phyloP scores from a whole-genome alignment of 1,284 basidiomycete genomes.

The Tilletia setariae region DNA sequence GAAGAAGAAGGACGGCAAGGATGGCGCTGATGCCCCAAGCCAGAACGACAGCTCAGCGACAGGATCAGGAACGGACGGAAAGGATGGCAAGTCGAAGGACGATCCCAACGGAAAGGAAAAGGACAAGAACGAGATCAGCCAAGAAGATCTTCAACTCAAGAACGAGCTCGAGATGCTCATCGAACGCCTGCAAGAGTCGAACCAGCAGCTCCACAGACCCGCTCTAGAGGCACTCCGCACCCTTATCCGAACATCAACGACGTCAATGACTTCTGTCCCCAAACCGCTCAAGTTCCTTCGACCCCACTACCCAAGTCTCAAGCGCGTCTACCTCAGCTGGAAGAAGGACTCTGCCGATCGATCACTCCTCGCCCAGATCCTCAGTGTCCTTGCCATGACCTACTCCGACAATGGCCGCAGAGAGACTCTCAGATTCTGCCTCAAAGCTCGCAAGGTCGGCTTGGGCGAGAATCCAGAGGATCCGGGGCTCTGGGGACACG shows the following conservation, averaged over 20 bases:
- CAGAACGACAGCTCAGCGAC: neutral
- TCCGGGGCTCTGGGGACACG: conserved; percentile 96
- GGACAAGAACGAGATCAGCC: conserved; percentile 75
- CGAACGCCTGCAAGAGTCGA: conserved; percentile 85
- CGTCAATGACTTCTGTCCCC: conserved; percentile 99
- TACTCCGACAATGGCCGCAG: conserved; percentile 94
- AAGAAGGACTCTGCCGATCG: conserved; percentile 54
- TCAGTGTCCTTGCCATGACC: conserved; percentile 99
- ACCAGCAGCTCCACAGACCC: conserved; percentile 78
- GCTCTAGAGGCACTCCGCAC: conserved; percentile 91
- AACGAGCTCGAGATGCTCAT: conserved; percentile 96
- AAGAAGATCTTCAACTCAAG: conserved; percentile 91
- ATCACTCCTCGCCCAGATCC: conserved; percentile 94
- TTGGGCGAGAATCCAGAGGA: conserved; percentile 56
- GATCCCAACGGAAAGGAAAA: conserved; percentile 53
- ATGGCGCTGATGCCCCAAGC: conserved; percentile 24
- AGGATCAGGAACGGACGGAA: conserved; percentile 14
- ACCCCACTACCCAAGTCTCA: conserved; percentile 83
- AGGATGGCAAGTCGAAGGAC: conserved; percentile 36
- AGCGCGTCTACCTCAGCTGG: conserved; percentile 38
- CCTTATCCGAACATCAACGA: conserved; percentile 91
- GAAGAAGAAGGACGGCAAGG: conserved; percentile 33
- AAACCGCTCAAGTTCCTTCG: conserved; percentile 98
- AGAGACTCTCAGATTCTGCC: conserved; percentile 69
- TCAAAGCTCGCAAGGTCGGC: conserved; percentile 35